These are phyloP conservation scores for Saccharomyces hybrid DNA, from an alignment of 1,139 yeast genomes.

Conservation along the genomic window DNA sequence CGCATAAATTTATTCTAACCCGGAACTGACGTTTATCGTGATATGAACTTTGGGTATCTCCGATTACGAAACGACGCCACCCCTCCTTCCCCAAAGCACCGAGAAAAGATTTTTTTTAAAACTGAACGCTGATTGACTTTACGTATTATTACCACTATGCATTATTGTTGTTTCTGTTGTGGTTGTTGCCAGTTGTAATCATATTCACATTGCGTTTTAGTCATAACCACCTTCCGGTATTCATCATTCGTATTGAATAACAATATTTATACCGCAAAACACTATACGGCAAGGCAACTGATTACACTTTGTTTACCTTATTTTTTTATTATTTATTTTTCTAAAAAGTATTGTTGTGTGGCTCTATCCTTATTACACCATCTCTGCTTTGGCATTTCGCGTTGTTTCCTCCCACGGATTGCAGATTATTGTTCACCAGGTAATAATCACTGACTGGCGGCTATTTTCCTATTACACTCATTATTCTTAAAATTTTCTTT, in stretches of 20 bases:
- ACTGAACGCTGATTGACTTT: neutral
- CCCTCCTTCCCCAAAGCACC: neutral
- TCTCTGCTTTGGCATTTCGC: conserved; percentile 1
- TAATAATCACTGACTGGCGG: neutral
- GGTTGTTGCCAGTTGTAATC: neutral
- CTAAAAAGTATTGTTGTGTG: neutral
- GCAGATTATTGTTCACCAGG: neutral
- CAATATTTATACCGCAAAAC: neutral
- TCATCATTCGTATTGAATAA: neutral
- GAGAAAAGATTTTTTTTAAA: neutral
- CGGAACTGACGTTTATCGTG: neutral
- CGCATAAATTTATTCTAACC: neutral
- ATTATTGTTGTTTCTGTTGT: neutral
- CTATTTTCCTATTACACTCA: neutral
- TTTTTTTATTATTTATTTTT: neutral
- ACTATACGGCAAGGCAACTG: neutral
- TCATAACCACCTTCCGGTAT: neutral
- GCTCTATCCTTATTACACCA: neutral
- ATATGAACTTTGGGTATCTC: neutral
- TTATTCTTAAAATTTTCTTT: neutral
- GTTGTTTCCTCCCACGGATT: neutral
- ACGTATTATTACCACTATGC: neutral
- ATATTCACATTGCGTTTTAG: neutral
- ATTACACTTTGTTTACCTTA: neutral
- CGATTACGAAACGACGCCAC: conserved; percentile 1